A percentile compares a stretch with the other conserved stretches of the same genome.
Evolutionary conservation across 2,329 filamentous ascomycete species (phyloP).

Genomic region (Pleurostoma richardsiae): DNA sequence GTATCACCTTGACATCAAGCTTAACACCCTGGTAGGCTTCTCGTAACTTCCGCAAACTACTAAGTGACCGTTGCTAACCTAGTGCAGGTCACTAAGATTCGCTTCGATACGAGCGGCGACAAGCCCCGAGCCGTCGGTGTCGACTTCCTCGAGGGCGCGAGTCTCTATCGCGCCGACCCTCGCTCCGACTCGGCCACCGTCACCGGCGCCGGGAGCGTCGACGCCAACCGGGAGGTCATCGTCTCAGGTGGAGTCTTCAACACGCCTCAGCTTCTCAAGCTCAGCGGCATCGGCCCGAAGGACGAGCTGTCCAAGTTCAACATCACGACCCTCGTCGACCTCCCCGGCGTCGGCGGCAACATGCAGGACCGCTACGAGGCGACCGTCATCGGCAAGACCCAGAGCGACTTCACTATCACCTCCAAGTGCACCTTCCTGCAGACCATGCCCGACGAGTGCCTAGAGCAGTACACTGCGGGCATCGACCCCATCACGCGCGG

Average conservation of each 20-base stretch:
- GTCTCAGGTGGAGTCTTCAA: constrained; percentile 22
- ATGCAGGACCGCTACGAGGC: constrained; percentile 19
- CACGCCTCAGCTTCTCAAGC: constrained; percentile 24
- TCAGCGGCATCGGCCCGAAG: constrained; percentile 23
- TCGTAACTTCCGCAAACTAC: constrained; percentile 24
- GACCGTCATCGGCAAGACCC: constrained; percentile 10
- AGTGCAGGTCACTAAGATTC: constrained; percentile 7
- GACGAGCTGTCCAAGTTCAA: constrained; percentile 14
- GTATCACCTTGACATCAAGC: constrained; percentile 33
- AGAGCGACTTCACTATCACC: constrained; percentile 1
- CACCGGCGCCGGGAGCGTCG: background rate
- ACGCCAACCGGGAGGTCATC: constrained; percentile 20
- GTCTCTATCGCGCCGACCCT: constrained; percentile 13
- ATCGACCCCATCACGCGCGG: constrained; percentile 4
- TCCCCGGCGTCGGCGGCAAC: constrained; percentile 26
- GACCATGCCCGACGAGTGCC: constrained; percentile 10
- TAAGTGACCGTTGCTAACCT: constrained; percentile 16
- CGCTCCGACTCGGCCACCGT: background rate
- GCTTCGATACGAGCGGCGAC: constrained; percentile 8
- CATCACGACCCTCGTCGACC: constrained; percentile 20
- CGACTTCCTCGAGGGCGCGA: constrained; percentile 12
- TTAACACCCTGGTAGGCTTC: constrained; percentile 15
- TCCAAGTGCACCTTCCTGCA: constrained; percentile 12
- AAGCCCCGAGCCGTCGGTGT: constrained; percentile 12
- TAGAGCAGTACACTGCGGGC: constrained; percentile 10